Evolutionary conservation across 768 basidiomycete species (phyloP), one percentile per base, ranked within the genome.

Genomic region (Amanita rimosa): DNA sequence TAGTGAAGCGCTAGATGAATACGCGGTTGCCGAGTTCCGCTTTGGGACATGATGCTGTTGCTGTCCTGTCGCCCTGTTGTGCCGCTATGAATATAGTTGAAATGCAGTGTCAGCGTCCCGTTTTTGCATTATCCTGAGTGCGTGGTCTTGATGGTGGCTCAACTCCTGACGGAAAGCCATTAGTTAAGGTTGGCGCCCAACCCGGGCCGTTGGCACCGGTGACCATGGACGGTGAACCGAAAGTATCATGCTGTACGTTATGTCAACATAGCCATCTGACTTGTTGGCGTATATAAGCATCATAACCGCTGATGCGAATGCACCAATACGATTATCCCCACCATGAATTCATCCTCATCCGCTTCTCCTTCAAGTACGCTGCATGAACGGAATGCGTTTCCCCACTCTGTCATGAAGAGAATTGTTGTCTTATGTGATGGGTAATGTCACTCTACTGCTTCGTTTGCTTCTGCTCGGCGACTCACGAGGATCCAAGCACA

Each of bases 341-440:
- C 13, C 6, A 43, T 43, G 26, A 29, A 24, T 8, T 27, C n/a
- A 16, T 17, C 37, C 14, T 35, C n/a, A 3, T 31, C 47, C 26
- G 16, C 6, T 31, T 41, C 29, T 22, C 37, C 37, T 26, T 8
- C 39, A 13, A 39, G 29, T 38, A 48, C 29, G 2, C 29, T 34
- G 45, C 34, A 2, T 17, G 21, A 46, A 14, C 19, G 16, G 9
- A 14, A 6, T 9, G 7, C 13, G 19, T 1, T n/a, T 19, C 19
- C 43, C 46, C 33, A 53, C 8, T 54, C 55, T 46, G 54, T 64
- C 3, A 71, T 65, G 52, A 85, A 85, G 57, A 69, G 85, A 46
- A 75, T 87, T 42, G 69, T 85, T 24, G 70, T 87, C 33, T 86
- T 83, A 55, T 87, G 85, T 53, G 85, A 87, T 57, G 85, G 85